Conservation (phyloP, 2,329 filamentous ascomycete species). For the Orbilia javanica region DNA sequence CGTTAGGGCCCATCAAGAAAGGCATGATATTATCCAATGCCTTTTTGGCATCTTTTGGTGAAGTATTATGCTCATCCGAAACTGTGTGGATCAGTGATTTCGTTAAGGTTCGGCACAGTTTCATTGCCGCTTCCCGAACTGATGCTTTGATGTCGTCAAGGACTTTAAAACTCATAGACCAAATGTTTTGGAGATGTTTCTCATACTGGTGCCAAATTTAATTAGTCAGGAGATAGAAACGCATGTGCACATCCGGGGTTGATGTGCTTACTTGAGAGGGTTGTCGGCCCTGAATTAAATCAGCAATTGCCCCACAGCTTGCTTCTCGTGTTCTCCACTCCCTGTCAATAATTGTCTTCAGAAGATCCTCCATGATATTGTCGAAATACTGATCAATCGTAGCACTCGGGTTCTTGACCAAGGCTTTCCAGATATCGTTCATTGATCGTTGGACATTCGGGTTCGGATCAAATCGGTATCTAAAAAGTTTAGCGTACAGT, state of each 20-base stretch:
- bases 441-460: constrained; percentile 92
- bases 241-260: too few relatives aligned
- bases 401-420: constrained; percentile 87
- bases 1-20: constrained; percentile 88
- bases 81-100: constrained; percentile 79
- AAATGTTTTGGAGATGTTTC: constrained; percentile 85
- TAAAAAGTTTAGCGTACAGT: constrained; percentile 92
- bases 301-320: constrained; percentile 88
- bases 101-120: constrained; percentile 84
- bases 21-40: constrained; percentile 88
- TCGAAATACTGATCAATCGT: constrained; percentile 87
- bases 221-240: not conserved
- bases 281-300: constrained; percentile 83
- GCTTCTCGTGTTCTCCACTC: constrained; percentile 96
- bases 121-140: constrained; percentile 83
- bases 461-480: constrained; percentile 96
- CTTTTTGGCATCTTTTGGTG: constrained; percentile 60
- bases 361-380: constrained; percentile 85
- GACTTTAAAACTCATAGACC: constrained; percentile 87
- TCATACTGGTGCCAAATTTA: constrained; percentile 75
- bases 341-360: constrained; percentile 85
- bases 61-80: constrained; percentile 60
- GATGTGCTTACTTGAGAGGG: constrained; percentile 40
- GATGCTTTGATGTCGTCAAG: constrained; percentile 96
- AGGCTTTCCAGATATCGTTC: constrained; percentile 96